Base-by-base conservation (phyloP, 78 protist genomes). In the Dictyostelium purpureum region DNA sequence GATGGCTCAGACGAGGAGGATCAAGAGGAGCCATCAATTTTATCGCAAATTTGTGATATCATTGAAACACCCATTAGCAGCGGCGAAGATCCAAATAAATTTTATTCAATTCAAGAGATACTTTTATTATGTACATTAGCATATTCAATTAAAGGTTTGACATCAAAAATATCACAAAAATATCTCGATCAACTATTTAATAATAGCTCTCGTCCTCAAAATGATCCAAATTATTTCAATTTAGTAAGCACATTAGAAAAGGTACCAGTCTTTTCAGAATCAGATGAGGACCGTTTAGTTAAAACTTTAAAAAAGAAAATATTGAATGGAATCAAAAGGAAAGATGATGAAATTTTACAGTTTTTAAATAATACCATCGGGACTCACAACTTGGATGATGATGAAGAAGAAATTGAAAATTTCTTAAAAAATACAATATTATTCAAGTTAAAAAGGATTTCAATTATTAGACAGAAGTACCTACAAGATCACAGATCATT, bases 31-130 rank as follows among this genome's bases (percentile, higher is more conserved):
- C 63, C 63, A 26, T 61, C 67, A 21, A 51, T 85, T 43, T 49
- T 85, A 37, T 38, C 63, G 6, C 92, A 85, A 47, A 61, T 85
- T 45, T 42, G 54, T 18, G 92, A 85, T 28, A 35, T 73, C 3
- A 59, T 85, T 12, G 69, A 85, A 51, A 16, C 70, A 61, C 80
- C 82, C 26, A 61, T 85, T 31, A 28, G 65, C 11, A n/a, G 47
- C 9, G 24, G 35, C 4, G 14, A 21, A 49, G 19, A 9, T 31
- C 40, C n/a, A 18, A 14, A 28, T 9, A 45, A 49, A 31, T 47
- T 19, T 40, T 80, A 80, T 74, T 45, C 82, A 73, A 37, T 85
- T 40, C 28, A 35, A 73, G 77, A 85, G 4, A 47, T 85, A 7
- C 12, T 85, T 31, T 9, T 31, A 1, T 37, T 85, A 35, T 85